phyloP scores from a whole-genome alignment of 2,329 filamentous ascomycete genomes.

The Colletotrichum zoysiae region DNA sequence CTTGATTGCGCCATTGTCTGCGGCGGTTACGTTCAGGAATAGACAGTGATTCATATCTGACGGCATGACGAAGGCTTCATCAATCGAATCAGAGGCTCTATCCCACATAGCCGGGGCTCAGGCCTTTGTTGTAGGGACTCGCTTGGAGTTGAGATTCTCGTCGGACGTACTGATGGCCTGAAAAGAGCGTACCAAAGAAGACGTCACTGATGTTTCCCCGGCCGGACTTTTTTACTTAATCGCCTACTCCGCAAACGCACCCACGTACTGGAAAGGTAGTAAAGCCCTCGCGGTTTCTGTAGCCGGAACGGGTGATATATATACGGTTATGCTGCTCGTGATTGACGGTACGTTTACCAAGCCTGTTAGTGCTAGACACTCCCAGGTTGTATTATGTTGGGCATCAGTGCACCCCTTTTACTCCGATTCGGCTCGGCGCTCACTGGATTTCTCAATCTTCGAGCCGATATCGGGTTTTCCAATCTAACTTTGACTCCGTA shows the following conservation, averaged over 20 bases:
- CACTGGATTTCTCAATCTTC: constrained; percentile 69
- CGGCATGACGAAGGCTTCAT: constrained; percentile 62
- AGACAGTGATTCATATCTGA: constrained; percentile 58
- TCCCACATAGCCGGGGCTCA: constrained; percentile 67
- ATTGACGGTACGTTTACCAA: constrained; percentile 62
- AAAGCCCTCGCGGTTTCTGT: constrained; percentile 59
- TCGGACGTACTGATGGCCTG: constrained; percentile 63
- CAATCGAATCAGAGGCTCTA: constrained; percentile 68
- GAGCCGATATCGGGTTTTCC: constrained; percentile 68
- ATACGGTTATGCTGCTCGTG: constrained; percentile 74
- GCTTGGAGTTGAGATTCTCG: constrained; percentile 68
- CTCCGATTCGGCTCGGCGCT: constrained; percentile 71
- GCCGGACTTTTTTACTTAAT: constrained; percentile 75
- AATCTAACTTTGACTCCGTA: constrained; percentile 58
- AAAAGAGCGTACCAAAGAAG: constrained; percentile 69
- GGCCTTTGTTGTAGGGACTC: constrained; percentile 65
- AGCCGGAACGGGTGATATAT: constrained; percentile 58
- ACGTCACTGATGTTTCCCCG: constrained; percentile 67
- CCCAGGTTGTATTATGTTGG: constrained; percentile 70
- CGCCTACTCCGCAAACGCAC: constrained; percentile 74
- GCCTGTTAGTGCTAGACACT: constrained; percentile 46
- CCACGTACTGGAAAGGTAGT: constrained; percentile 78
- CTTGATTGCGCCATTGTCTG: constrained; percentile 66
- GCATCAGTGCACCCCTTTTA: constrained; percentile 72
- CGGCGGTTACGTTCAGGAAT: constrained; percentile 63